Percentiles rank a stretch among this genome's conserved stretches.
These are phyloP conservation scores for Penicillium italicum DNA, from an alignment of 2,329 filamentous ascomycete species.

Conservation along the genomic window DNA sequence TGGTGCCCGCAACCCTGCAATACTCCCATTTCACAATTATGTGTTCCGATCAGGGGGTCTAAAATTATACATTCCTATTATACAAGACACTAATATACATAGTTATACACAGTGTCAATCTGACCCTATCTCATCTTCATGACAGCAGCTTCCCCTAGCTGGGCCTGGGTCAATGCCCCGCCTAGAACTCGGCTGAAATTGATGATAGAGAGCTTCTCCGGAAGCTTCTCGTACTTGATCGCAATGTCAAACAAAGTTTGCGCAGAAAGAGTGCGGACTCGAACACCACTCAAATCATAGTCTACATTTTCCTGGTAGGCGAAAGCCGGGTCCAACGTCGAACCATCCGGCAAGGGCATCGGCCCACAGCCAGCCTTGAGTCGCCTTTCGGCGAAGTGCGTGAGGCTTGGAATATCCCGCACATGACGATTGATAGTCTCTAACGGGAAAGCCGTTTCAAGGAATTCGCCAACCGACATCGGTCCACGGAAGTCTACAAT, in stretches of 20 bases:
- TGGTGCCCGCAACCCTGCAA: slow-evolving; percentile 8
- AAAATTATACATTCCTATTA: neutral
- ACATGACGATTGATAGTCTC: slow-evolving; percentile 32
- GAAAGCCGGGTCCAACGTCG: slow-evolving; percentile 19
- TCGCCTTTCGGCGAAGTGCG: slow-evolving; percentile 26
- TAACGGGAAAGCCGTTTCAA: slow-evolving; percentile 30
- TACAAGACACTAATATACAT: neutral
- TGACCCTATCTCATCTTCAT: neutral
- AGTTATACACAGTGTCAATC: neutral
- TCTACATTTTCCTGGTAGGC: slow-evolving; percentile 33
- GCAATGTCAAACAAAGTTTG: slow-evolving; percentile 35
- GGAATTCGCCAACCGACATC: slow-evolving; percentile 28
- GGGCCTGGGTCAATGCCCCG: slow-evolving; percentile 29
- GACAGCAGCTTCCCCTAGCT: slow-evolving; percentile 9
- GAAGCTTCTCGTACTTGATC: slow-evolving; percentile 35
- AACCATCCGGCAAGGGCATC: slow-evolving; percentile 20
- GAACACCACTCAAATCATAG: slow-evolving; percentile 32
- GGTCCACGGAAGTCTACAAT: slow-evolving; percentile 25
- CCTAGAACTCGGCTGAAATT: slow-evolving; percentile 30
- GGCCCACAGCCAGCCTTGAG: slow-evolving; percentile 26
- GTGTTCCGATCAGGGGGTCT: neutral
- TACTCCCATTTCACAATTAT: neutral
- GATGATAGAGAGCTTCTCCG: slow-evolving; percentile 20
- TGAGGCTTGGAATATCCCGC: slow-evolving; percentile 33
- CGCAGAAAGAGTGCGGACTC: slow-evolving; percentile 30